Percentiles rank a stretch among this genome's conserved stretches.
phyloP scores from a whole-genome alignment of 768 basidiomycete genomes.

The Trametes cingulata region DNA sequence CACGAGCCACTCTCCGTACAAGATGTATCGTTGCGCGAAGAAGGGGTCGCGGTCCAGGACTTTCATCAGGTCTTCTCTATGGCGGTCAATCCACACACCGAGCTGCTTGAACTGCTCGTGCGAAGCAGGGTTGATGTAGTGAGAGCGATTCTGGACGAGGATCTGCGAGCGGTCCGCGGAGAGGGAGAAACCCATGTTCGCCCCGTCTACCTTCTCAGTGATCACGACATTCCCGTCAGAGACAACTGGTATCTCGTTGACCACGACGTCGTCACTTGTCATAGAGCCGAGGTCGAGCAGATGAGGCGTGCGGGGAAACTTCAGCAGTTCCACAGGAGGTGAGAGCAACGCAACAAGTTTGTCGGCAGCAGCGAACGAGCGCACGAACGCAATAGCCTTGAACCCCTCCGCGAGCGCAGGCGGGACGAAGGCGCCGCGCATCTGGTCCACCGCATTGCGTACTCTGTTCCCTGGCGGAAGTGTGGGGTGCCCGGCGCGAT shows the following conservation, averaged over 20 bases:
- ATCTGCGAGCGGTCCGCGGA: constrained; percentile 47
- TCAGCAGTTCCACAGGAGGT: constrained; percentile 44
- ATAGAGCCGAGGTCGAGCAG: constrained; percentile 59
- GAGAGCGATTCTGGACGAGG: constrained; percentile 62
- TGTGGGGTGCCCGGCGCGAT: constrained; percentile 58
- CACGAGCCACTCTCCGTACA: constrained; percentile 66
- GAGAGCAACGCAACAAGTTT: constrained; percentile 49
- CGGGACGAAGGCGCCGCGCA: constrained; percentile 45
- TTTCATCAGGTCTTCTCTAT: constrained; percentile 43
- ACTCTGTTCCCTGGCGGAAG: constrained; percentile 57
- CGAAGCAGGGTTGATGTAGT: constrained; percentile 54
- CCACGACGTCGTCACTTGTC: constrained; percentile 52
- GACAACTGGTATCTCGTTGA: neutral
- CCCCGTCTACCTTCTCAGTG: constrained; percentile 68
- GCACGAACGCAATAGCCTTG: constrained; percentile 46
- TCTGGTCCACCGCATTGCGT: constrained; percentile 55
- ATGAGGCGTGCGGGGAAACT: constrained; percentile 64
- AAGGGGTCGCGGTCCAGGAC: constrained; percentile 46
- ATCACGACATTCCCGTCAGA: constrained; percentile 41
- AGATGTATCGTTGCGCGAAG: constrained; percentile 57
- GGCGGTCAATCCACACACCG: constrained; percentile 53
- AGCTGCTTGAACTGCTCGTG: constrained; percentile 65
- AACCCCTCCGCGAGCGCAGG: constrained; percentile 57
- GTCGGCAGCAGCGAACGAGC: constrained; percentile 51
- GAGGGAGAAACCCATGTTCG: constrained; percentile 66